Evolutionary conservation across 2,329 filamentous ascomycete species (phyloP), one percentile per base, ranked within the genome.

Genomic region (Neonectria faginata): DNA sequence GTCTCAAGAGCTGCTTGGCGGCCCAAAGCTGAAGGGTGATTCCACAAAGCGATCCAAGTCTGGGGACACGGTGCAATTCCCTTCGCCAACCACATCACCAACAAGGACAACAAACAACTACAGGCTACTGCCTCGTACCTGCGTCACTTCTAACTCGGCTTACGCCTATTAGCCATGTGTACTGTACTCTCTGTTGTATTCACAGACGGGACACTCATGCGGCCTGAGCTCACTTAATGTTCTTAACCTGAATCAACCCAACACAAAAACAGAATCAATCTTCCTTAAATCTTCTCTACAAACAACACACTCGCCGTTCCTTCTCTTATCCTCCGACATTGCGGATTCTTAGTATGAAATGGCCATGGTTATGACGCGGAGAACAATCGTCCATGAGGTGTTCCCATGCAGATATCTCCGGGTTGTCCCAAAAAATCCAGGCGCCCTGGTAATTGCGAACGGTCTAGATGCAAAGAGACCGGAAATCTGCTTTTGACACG

Each of bases 391-490:
- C 22, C 33, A n/a, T 5, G 36, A 39, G 36, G 3, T 8, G 12
- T 39, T 16, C 36, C 36, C 6, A n/a, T 39, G 36, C 36, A n/a
- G 39, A 18, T 3, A 10, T 42, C n/a, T 4, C 9, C 9, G 39
- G 39, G 39, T 8, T 20, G 39, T 42, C 39, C 39, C 39, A 20
- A n/a, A 9, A 3, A 11, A 10, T 36, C 44, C 29, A 16, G 41
- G 45, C 44, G 22, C 48, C 25, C 45, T 31, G 60, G 60, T 12
- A 16, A 55, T 45, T 20, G 48, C 60, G 60, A 63, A 31, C 48
- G 45, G 57, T 22, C 53, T 57, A 65, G 62, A 56, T 57, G 22
- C 27, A 27, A 39, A 53, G 27, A 25, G 53, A 56, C 27, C 50
- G 36, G 45, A 36, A 52, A 44, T 53, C 36, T 33, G 47, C 48